Evolutionary conservation across 148 eudicot species (phyloP), one percentile per base, ranked within the genome.

Genomic region (Rhododendron henanense): DNA sequence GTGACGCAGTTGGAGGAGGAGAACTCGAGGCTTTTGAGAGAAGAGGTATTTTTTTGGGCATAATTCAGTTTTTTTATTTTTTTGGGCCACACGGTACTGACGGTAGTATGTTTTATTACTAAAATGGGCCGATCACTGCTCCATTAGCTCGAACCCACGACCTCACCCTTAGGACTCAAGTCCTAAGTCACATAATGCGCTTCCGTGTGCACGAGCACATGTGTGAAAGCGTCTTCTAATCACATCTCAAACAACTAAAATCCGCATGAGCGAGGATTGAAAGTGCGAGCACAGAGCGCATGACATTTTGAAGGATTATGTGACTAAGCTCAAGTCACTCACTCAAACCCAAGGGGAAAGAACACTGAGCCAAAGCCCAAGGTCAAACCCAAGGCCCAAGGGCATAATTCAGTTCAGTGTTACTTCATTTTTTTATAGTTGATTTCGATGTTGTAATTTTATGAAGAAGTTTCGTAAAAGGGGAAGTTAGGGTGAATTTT

Each of bases 1-100:
- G 88, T 85, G 71, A 85, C 80, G 9, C 85, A 88, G 25, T 50
- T 88, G 84, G 87, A 88, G 85, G 90, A 88, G 82, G 90, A 88
- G 57, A 88, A 85, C 47, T 65, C 84, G 25, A 83, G 81, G 71
- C 83, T 88, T 53, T 79, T 82, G 79, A 82, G 50, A 50, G 87
- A 88, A 77, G 90, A 85, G 90, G 90, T 88, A 77, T 67, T 6
- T 37, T 31, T 59, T 47, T 63, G 25, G 39, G 39, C 10, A 55
- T 15, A 78, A 59, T n/a, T 57, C 50, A 76, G 21, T 83, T 61
- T 50, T 9, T 53, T 51, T 13, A 28, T 14, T 15, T 53, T 53
- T 53, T 51, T 13, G 3, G 13, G 55, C 14, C 55, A 51, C 16
- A 51, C 55, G 16, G 55, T 51, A 51, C 55, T 51, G 55, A 11